phyloP scores from a whole-genome alignment of 192 early-diverging fungal species.

The Bifiguratus adelaidae region DNA sequence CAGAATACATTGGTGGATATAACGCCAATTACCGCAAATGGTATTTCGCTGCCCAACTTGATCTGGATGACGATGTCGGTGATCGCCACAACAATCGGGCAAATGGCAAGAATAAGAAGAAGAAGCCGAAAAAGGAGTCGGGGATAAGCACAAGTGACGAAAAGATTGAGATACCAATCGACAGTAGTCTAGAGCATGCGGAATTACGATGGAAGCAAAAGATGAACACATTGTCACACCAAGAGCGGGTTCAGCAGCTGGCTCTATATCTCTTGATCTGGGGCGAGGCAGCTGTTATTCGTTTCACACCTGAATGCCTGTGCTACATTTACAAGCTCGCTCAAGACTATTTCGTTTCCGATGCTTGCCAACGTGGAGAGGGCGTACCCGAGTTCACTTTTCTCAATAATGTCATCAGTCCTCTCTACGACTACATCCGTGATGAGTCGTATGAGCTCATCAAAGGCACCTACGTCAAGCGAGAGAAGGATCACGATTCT shows the following conservation, averaged over 20 bases:
- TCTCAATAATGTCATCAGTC: constrained; percentile 45
- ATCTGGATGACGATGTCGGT: constrained; percentile 31
- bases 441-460: constrained; percentile 49
- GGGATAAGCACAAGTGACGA: too few species aligned
- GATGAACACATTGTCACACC: constrained; percentile 49
- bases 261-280: constrained; percentile 53
- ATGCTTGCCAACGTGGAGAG: constrained; percentile 30
- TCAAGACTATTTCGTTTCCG: constrained; percentile 15
- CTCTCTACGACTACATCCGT: constrained; percentile 49
- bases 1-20: constrained; percentile 57
- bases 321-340: constrained; percentile 59
- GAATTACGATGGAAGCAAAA: constrained; percentile 36
- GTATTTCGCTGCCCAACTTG: constrained; percentile 57
- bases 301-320: constrained; percentile 51
- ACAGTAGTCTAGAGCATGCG: constrained; percentile 13
- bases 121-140: too few species aligned
- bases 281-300: constrained; percentile 53
- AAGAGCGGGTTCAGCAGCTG: constrained; percentile 41
- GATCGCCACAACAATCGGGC: constrained; percentile 18
- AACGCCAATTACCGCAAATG: constrained; percentile 58
- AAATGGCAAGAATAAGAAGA: constrained; percentile 20
- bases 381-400: constrained; percentile 42
- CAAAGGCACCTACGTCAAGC: constrained; percentile 47
- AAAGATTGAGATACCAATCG: constrained; percentile 4
- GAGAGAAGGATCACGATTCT: constrained; percentile 51